Evolutionary conservation across 164 flowering plant species (phyloP), one percentile per base, ranked within the genome.

Genomic region (Piper longum): DNA sequence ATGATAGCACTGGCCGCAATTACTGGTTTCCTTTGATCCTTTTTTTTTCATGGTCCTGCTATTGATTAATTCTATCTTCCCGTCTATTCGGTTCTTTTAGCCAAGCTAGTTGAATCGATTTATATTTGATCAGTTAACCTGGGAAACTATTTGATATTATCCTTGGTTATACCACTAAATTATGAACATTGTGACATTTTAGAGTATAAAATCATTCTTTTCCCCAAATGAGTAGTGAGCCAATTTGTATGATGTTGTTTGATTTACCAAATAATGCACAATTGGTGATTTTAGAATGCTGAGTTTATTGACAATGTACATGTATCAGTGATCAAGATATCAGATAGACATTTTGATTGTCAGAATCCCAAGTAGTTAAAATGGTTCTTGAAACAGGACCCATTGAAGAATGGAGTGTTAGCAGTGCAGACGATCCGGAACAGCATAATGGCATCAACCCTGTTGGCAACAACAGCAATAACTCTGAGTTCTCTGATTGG

Each of bases 361-460:
- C 11, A 8, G 43, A 60, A 6, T 11, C 12, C 62, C 62, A n/a
- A 43, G 7, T 18, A 40, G 6, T 7, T 11, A n/a, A 16, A 7
- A 5, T 7, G 16, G 39, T n/a, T 43, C 64, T 56, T 41, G 51
- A 66, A 66, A 43, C 77, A 86, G 97, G 95, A 90, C 76, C 95
- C 89, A 6, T 43, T 73, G 56, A 88, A 82, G 74, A 88, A 88
- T 60, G 98, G 95, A 2, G 76, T 79, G 43, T 68, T 91, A 67
- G 84, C 83, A 18, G 87, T 91, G n/a, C 98, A 86, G 77, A 91
- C 96, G 2, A 63, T 91, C 17, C 83, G 98, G 19, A 88, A 91
- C 83, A 88, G 78, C 76, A 83, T 91, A 40, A 91, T 88, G 96
- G 93, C 96, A 40, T 85, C 95, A 0, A 88, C 95, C 4, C 80